Base-by-base conservation (phyloP, 179 eudicot species). In the Gypsophila paniculata region DNA sequence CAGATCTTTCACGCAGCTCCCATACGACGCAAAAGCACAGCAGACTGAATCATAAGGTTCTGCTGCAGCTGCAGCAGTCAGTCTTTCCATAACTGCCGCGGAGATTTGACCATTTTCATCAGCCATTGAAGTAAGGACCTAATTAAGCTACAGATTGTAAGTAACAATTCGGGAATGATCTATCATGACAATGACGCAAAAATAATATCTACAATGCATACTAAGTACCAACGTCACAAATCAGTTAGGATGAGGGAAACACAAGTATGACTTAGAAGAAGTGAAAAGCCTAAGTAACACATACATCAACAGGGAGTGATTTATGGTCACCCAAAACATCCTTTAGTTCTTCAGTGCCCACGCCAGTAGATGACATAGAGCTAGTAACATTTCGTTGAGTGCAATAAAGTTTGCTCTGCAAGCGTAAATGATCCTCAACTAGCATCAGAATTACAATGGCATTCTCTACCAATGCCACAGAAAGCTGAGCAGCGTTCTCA, bases 41-140 rank as follows among this genome's bases (percentile, higher is more conserved):
- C 88, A 83, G 77, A 95, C 99, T 70, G 99, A 92, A 55, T 95
- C 93, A 79, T 88, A 95, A 54, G 99, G 99, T 78, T 95, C 99
- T 59, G 99, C 91, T 65, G 97, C 97, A 18, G 88, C 97, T n/a
- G 98, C 98, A 61, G 99, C 99, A 76, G 96, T 85, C 75, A 94
- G 86, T 71, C 93, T 83, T 74, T 94, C 99, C 95, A 89, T 94
- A 70, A 85, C 90, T 63, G 86, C 53, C 29, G 96, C 84, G 66
- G 99, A 88, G 65, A 87, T 74, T 77, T 87, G 88, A 76, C 95
- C 97, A 75, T 83, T 90, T 70, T 87, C 84, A 85, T 90, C 97
- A 74, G 99, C 95, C 91, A 88, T 86, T 72, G 97, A 85, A 63
- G 95, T 81, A 71, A 89, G 97, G 78, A 89, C 89, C 98, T 93